Evolutionary conservation across 2,329 filamentous ascomycete species (phyloP).

Genomic region (Hirsutella thompsonii): DNA sequence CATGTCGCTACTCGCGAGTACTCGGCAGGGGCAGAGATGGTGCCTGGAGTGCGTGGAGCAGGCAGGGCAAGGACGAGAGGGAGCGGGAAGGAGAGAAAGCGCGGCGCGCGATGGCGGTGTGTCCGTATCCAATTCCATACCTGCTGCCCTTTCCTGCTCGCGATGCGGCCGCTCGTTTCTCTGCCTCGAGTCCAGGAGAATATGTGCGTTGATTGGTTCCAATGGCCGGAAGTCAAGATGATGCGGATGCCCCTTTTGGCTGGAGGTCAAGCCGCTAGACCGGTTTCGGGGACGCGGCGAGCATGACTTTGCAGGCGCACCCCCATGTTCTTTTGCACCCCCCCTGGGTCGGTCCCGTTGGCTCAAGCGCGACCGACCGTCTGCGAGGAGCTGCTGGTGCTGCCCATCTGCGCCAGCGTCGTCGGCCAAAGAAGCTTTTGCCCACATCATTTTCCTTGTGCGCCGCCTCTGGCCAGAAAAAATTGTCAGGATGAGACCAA

Average conservation of each 20-base stretch:
- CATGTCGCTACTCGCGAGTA: too few species aligned
- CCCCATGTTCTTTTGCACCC: slow-evolving; percentile 4
- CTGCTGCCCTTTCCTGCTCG: not conserved
- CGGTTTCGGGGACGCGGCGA: not conserved
- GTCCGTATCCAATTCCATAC: not conserved
- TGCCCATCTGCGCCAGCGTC: slow-evolving; percentile 9
- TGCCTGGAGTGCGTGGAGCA: not conserved
- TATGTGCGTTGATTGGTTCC: not conserved
- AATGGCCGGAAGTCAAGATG: slow-evolving; percentile 3
- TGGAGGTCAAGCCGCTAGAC: slow-evolving; percentile 1
- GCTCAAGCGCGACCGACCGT: slow-evolving; percentile 1
- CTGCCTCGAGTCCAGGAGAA: not conserved
- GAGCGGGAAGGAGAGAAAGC: not conserved
- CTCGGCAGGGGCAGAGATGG: too few species aligned
- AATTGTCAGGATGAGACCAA: slow-evolving; percentile 26
- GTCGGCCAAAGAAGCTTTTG: slow-evolving; percentile 15
- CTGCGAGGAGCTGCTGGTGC: slow-evolving; percentile 5
- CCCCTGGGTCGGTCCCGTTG: not conserved
- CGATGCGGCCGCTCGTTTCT: not conserved
- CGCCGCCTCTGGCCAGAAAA: slow-evolving; percentile 25
- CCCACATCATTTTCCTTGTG: slow-evolving; percentile 21
- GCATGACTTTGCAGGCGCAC: slow-evolving; percentile 3
- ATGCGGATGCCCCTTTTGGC: slow-evolving; percentile 5
- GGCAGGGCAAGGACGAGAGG: not conserved
- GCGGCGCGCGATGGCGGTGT: not conserved